Percentiles rank a stretch among this genome's conserved stretches.
These are phyloP conservation scores for Aurifilum marmelostoma DNA, from an alignment of 2,329 filamentous ascomycete genomes.

Conservation along the genomic window DNA sequence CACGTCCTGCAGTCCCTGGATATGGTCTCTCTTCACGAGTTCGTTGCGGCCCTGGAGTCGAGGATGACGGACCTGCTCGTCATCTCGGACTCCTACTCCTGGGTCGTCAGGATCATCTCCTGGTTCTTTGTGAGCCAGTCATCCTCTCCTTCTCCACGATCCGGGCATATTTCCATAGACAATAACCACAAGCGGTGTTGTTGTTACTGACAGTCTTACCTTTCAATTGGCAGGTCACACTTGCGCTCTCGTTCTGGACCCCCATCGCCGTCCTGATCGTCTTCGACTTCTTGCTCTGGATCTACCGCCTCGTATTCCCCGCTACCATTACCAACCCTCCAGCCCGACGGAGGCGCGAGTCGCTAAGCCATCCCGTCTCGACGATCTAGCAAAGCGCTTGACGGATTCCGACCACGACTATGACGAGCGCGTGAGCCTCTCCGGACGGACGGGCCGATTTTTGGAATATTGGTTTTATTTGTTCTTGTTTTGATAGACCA, in stretches of 20 bases:
- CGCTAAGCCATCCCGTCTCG: slow-evolving; percentile 31
- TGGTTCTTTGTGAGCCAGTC: slow-evolving; percentile 35
- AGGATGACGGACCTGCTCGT: slow-evolving; percentile 32
- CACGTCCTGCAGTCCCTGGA: slow-evolving; percentile 15
- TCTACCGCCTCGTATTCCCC: slow-evolving; percentile 49
- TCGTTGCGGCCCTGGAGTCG: slow-evolving; percentile 21
- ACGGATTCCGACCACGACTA: not conserved
- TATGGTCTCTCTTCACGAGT: slow-evolving; percentile 26
- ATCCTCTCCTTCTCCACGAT: too few species aligned
- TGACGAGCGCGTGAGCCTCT: not conserved
- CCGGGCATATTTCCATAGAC: too few species aligned
- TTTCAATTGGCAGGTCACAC: slow-evolving; percentile 40
- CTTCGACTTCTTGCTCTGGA: slow-evolving; percentile 57
- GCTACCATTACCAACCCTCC: slow-evolving; percentile 20
- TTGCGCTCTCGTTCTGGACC: slow-evolving; percentile 51
- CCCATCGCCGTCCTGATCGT: slow-evolving; percentile 52
- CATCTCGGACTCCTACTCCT: slow-evolving; percentile 30
- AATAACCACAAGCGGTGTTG: not conserved
- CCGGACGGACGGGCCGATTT: not conserved
- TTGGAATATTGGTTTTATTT: not conserved
- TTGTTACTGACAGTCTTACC: not conserved
- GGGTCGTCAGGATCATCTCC: slow-evolving; percentile 33
- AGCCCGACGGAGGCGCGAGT: slow-evolving; percentile 29
- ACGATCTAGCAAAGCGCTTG: slow-evolving; percentile 23
- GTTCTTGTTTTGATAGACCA: not conserved